Evolutionary conservation across 108 stramenopile species (phyloP), one percentile per base, ranked within the genome.

Genomic region (Chaetoceros tenuissimus): DNA sequence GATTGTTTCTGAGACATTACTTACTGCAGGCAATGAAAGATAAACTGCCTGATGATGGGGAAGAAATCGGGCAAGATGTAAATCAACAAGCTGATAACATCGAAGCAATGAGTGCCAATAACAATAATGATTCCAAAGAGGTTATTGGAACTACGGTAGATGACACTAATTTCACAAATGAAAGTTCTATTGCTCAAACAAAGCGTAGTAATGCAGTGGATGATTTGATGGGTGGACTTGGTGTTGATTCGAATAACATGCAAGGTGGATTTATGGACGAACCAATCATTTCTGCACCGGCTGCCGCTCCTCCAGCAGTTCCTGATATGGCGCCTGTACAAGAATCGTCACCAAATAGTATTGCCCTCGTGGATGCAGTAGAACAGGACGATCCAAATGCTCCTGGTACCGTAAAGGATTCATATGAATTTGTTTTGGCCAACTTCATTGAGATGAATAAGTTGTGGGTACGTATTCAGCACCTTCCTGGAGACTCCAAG

Each of bases 391-490:
- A 24, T 31, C 64, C 28, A 30, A 62, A 47, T 34, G 69, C 55
- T n/a, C 46, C 40, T n/a, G 89, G 84, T 7, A 91, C 74, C 31
- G 94, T 96, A 45, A 73, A 79, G 46, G 95, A 97, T 79, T 92
- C 96, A 17, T 79, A 93, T 56, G 80, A 92, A 60, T 98, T 98
- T 52, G 74, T 98, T 50, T 69, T 99, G 53, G 74, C 82, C 40
- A 98, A 98, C 67, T 94, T 98, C 57, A 59, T 79, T 49, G 97
- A 98, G 79, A 94, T 96, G 77, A 99, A 98, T 74, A 89, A 95
- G 27, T 81, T 99, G 25, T 99, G 99, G 99, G 96, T 98, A 2
- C 95, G 99, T 24, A 92, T 99, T 68, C 97, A 97, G 79, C 82
- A 90, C 55, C 62, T 89, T 59, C 85, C 86, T 18, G 84, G 87